A percentile compares a stretch with the other conserved stretches of the same genome.
These are phyloP conservation scores for Podospora pseudopauciseta DNA, from an alignment of 495 filamentous ascomycete species.

Conservation along the genomic window DNA sequence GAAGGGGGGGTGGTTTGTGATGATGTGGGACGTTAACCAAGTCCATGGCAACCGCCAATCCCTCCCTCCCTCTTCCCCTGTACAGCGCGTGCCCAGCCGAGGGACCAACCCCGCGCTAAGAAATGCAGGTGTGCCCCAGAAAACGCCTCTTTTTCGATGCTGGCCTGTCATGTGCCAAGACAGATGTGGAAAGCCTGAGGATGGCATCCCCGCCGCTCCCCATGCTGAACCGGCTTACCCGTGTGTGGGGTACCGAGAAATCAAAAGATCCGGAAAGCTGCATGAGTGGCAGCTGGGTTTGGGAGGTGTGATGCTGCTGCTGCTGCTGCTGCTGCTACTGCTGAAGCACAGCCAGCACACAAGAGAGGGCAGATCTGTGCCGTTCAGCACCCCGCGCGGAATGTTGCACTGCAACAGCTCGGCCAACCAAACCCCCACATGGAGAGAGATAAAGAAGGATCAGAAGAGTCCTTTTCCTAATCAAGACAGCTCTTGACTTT, in stretches of 20 bases:
- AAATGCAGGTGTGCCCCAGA: conserved; percentile 1
- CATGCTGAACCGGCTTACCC: conserved; percentile 13
- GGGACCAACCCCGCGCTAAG: conserved; percentile 2
- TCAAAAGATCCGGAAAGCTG: neutral
- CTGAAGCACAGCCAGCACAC: neutral
- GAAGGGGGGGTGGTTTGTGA: neutral
- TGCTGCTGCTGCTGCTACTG: neutral
- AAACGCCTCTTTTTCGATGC: conserved; percentile 3
- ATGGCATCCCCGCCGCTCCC: neutral
- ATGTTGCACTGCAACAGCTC: neutral
- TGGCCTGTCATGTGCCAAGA: conserved; percentile 8
- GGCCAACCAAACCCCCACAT: neutral
- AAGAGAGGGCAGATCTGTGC: neutral
- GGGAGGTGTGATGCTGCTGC: neutral
- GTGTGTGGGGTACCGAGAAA: conserved; percentile 5
- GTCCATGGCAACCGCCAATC: neutral
- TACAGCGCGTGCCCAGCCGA: neutral
- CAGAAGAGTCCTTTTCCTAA: neutral
- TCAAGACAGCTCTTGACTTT: neutral
- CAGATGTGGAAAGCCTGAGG: conserved; percentile 20
- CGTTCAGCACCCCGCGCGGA: neutral
- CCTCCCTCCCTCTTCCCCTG: neutral
- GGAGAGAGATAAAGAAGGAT: neutral
- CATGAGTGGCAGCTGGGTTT: neutral
- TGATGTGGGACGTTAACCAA: neutral